Evolutionary conservation across 2,329 filamentous ascomycete species (phyloP).

Genomic region (Amphichorda felina): DNA sequence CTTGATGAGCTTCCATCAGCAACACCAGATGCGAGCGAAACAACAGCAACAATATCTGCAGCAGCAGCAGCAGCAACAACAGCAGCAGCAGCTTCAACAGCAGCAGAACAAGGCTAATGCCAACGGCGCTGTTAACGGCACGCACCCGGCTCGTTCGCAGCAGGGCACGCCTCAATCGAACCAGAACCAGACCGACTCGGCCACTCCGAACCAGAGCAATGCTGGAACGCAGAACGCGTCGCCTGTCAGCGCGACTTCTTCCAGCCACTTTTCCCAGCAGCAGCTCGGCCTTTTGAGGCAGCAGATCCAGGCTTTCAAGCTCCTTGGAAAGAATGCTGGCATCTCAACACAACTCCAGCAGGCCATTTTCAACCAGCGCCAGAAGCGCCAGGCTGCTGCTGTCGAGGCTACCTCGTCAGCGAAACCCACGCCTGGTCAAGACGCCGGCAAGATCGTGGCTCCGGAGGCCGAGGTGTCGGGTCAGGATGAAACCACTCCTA

Average conservation of each 20-base stretch:
- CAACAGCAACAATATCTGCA: conserved; percentile 30
- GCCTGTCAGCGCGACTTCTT: conserved; percentile 11
- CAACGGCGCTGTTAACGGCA: conserved; percentile 44
- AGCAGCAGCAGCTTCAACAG: conserved; percentile 42
- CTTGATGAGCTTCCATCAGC: conserved; percentile 58
- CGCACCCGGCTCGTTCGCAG: conserved; percentile 25
- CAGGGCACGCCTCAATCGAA: conserved; percentile 22
- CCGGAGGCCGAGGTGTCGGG: conserved; percentile 19
- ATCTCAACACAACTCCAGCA: conserved; percentile 72
- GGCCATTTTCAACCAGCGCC: conserved; percentile 65
- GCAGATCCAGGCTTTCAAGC: conserved; percentile 86
- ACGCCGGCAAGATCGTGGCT: conserved; percentile 21
- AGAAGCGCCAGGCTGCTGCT: conserved; percentile 48
- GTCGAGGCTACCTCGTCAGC: conserved; percentile 28
- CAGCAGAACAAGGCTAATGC: conserved; percentile 16
- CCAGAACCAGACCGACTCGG: conserved; percentile 12
- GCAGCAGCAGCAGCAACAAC: conserved; percentile 23
- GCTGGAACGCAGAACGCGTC: conserved; percentile 14
- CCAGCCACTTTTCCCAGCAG: conserved; percentile 59
- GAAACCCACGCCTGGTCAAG: conserved; percentile 18
- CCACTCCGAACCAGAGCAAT: conserved; percentile 16
- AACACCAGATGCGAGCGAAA: conserved; percentile 41
- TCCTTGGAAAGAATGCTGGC: conserved; percentile 76
- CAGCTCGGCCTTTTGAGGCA: conserved; percentile 69
- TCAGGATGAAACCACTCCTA: conserved; percentile 17